Evolutionary conservation across 208 protist genomes (phyloP), one percentile per base, ranked within the genome.

Genomic region (Angomonas deanei): DNA sequence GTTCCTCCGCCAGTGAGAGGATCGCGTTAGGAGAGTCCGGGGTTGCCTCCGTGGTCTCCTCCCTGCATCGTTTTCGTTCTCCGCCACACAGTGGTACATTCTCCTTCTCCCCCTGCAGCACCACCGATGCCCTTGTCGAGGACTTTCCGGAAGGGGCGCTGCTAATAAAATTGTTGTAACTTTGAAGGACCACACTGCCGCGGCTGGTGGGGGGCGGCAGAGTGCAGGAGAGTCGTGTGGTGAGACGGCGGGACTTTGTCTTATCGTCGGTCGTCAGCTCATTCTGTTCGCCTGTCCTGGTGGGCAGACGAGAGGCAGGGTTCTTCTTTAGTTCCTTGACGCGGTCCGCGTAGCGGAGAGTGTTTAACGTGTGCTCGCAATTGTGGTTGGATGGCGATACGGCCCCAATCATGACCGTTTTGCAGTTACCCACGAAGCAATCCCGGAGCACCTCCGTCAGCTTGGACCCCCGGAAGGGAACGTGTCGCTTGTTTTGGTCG

Each of bases 331-430:
- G 75, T 73, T 98, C 94, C 73, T 98, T 98, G 15, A 92, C 88
- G 30, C 84, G 79, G 39, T 80, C 81, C 5, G 88, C 88, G 67
- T 90, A 95, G 57, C 78, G 85, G 32, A 95, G 70, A 5, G 88
- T 95, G 61, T 83, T 88, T 28, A 87, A 67, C 13, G 88, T 88
- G 64, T 95, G 80, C 68, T 94, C 82, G 42, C 77, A 86, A 55
- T 84, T 88, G 69, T 69, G 79, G 65, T 80, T 76, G 0, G 78
- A 64, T 0, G 96, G 96, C 2, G 91, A 84, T 15, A 98, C 83
- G 31, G 90, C 85, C 23, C 86, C 94, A 63, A 97, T 97, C 90
- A 98, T 93, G 32, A 98, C 82, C 8, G 96, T 97, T 24, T 87
- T 86, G 63, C 90, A 90, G 80, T 96, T 96, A 8, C 94, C 94